Evolutionary conservation across 1,284 basidiomycete species (phyloP).

Genomic region (Erythrobasidium hasegawianum): DNA sequence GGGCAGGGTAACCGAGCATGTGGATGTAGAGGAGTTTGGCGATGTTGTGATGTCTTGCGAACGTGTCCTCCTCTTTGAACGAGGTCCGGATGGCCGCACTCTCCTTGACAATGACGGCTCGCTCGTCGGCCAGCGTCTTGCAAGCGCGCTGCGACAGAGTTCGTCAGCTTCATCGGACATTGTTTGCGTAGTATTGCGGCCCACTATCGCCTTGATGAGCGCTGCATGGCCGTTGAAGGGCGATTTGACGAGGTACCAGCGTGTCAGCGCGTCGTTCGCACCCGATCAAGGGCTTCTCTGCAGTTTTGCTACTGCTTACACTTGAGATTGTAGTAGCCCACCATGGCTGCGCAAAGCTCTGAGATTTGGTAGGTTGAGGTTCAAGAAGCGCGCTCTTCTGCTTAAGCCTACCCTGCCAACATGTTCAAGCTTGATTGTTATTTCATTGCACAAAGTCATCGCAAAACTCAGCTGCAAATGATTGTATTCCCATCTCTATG

Average conservation of each 20-base stretch:
- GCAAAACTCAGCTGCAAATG: too few species aligned
- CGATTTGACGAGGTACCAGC: background rate
- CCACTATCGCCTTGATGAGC: conserved; percentile 80
- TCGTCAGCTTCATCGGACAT: background rate
- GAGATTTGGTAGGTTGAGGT: too few species aligned
- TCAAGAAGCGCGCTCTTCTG: too few species aligned
- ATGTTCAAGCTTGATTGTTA: too few species aligned
- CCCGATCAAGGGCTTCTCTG: too few species aligned
- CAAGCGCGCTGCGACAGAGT: conserved; percentile 46
- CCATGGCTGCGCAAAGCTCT: conserved; percentile 17
- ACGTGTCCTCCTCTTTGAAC: conserved; percentile 78
- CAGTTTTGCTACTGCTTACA: too few species aligned
- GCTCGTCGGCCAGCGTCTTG: conserved; percentile 97
- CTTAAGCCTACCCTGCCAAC: too few species aligned
- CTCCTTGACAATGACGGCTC: conserved; percentile 95
- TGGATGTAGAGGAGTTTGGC: conserved; percentile 85
- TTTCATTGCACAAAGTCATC: too few species aligned
- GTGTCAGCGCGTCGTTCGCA: background rate
- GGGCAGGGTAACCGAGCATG: conserved; percentile 98
- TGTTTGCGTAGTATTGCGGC: background rate
- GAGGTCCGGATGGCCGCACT: conserved; percentile 95
- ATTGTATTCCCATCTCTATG: too few species aligned
- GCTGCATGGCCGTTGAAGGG: conserved; percentile 54
- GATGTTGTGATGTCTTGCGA: conserved; percentile 39
- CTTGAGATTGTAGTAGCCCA: conserved; percentile 80